Evolutionary conservation across 208 protist genomes (phyloP), one percentile per base, ranked within the genome.

Genomic region (Crithidia acanthocephali): DNA sequence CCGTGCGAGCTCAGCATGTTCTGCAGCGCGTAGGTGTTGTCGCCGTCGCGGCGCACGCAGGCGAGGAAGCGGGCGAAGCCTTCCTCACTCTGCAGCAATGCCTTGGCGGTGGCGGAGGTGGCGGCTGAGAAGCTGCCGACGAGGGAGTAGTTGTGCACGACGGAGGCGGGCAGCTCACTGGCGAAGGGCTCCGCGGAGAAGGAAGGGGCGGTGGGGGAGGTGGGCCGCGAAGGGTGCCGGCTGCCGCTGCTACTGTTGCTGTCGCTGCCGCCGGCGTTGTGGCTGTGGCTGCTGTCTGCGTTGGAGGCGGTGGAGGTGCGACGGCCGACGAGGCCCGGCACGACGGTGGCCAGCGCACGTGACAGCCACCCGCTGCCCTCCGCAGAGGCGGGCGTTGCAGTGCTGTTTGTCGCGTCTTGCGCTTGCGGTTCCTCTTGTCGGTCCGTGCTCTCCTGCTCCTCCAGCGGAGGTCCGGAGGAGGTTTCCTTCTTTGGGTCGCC

Each of bases 21-120:
- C 23, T 79, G 72, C 56, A 81, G 50, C 7, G 59, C 37, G 56
- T 63, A 76, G 25, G 74, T 71, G 51, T 79, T 76, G 68, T 83
- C 72, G 32, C 74, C 74, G 59, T 76, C 27, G 50, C 66, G 58
- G 51, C 69, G 66, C 22, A 81, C 69, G n/a, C 48, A 68, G 30
- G 66, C 28, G 13, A 81, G 62, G 44, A 83, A 79, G 47, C 57
- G 64, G 9, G 30, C 47, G 20, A 83, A 81, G 50, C 52, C 61
- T 10, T 78, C 72, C 20, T 75, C 77, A 4, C 67, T 64, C 13
- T 76, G 65, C 47, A 77, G 37, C 11, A 76, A 40, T 5, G 64
- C 58, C 8, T 57, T 53, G 22, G 53, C 62, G 3, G 62, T 23
- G 27, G 28, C 23, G 18, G 72, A 50, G 51, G 50, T 57, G 51